Conservation (phyloP, 139 green algal genomes). For the Pseudopediastrum boryanum region DNA sequence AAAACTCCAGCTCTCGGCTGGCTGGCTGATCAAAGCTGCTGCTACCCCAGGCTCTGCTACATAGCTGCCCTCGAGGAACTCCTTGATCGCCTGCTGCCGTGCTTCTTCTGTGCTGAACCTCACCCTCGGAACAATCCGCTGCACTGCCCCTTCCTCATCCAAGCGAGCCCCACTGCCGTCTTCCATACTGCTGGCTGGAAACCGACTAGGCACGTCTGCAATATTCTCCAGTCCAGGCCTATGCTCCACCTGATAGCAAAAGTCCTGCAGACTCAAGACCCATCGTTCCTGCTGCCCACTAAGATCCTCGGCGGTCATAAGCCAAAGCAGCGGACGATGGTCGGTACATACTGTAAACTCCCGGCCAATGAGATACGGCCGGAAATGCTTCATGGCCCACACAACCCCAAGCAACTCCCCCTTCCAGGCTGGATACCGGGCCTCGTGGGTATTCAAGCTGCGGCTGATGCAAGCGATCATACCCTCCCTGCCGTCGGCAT, state of each 20-base stretch:
- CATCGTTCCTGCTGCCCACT: conserved; percentile 41
- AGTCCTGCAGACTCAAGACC: conserved; percentile 37
- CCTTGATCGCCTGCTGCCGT: no score
- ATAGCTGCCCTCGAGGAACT: no score
- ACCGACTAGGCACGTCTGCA: conserved; percentile 7
- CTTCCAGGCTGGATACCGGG: conserved; percentile 19
- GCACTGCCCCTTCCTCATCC: background rate
- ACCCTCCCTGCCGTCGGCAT: conserved; percentile 33
- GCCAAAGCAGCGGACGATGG: conserved; percentile 40
- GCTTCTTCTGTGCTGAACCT: no score
- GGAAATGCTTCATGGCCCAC: conserved; percentile 28
- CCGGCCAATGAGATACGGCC: conserved; percentile 28
- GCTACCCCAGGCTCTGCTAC: no score
- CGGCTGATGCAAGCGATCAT: conserved; percentile 43
- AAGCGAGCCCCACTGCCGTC: background rate
- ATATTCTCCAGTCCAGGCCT: conserved; percentile 9
- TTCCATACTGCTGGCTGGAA: background rate
- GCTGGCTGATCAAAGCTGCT: no score
- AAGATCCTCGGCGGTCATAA: conserved; percentile 21
- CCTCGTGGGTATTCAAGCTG: conserved; percentile 36
- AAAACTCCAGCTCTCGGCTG: no score
- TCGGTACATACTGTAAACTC: conserved; percentile 43
- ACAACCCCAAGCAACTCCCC: conserved; percentile 46
- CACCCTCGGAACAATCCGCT: no score
- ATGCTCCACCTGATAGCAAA: conserved; percentile 22